Base-by-base conservation (phyloP, 108 stramenopile genomes). In the Parietichytrium sp. region DNA sequence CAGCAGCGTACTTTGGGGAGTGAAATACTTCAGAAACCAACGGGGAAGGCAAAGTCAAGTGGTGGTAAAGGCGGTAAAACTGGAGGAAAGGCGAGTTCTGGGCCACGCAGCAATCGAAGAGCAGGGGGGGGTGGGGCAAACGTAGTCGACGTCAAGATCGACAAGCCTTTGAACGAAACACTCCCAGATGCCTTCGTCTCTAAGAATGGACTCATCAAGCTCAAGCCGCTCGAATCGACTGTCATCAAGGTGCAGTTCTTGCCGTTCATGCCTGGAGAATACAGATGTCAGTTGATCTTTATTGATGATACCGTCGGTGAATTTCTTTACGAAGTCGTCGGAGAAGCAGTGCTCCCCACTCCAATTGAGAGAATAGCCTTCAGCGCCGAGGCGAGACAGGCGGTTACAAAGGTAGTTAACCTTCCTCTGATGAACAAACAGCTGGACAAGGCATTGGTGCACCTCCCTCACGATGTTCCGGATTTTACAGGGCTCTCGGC, bases 261-360 rank as follows among this genome's bases (percentile, higher is more conserved):
- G 8, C 85, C 88, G 15, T 89, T 90, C 85, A 20, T 72, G 3
- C 86, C 87, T 6, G 91, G 91, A 20, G 55, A 51, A 38, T 89
- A 91, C 85, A 48, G 49, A 47, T 86, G 84, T 42, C 52, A 79
- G 29, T 29, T 91, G 20, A 84, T 83, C 20, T 61, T 91, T 36
- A 13, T 86, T 26, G 84, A 91, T 80, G 77, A 81, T 3, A 49
- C 83, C 4, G 79, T 81, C 3, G 90, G 90, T 25, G 88, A 91
- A 54, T 88, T 91, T 23, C 84, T 80, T 29, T 85, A 83, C 54
- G 88, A 88, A 31, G 84, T 91, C 4, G 36, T 54, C 25, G 87
- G 80, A 1, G 29, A 48, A 6, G 86, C 87, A 18, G 84, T 27
- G 12, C 78, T 88, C 50, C 90, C 90, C 12, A n/a, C 23, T 31